Base-by-base conservation (phyloP, 352 stramenopile species). In the Phytophthora pinifolia region DNA sequence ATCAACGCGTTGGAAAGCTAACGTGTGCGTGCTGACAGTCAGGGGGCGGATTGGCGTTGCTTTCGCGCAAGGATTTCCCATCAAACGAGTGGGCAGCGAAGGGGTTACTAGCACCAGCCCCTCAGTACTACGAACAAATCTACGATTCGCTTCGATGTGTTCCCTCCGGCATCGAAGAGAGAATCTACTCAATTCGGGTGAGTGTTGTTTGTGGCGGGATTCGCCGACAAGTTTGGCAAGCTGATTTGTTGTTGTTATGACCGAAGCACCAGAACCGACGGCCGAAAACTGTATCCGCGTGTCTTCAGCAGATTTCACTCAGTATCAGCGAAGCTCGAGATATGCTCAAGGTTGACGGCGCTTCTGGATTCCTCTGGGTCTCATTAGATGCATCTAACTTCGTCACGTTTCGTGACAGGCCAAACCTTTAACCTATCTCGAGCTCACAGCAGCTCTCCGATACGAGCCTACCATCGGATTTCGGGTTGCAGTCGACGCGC, bases 391-490 rank as follows among this genome's bases (percentile, higher is more conserved):
- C 13, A 49, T 49, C 13, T 43, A 39, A 55, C 36, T 46, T 38
- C 30, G 15, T 31, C 6, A 9, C 6, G 54, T 34, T 44, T 34
- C 5, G 12, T 52, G 9, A 0, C 57, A 86, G 59, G 13, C 42
- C 1, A 89, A 88, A 42, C 83, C 83, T 20, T 33, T 34, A 15
- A 41, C 44, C 8, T 83, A 75, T 25, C 48, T 90, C 13, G 62
- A 85, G n/a, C 55, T 86, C 15, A 49, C 53, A 9, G 57, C n/a
- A 25, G 67, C 63, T 4, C 87, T 87, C 33, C 50, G 35, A 20
- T 92, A 88, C 37, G 60, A 76, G 5, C 61, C 79, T 22, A 43
- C 65, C 13, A 77, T 92, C 17, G 83, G 83, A 3, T 89, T 92
- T 35, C 79, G 79, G 6, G 51, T 89, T 35, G 65, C 83, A 12